Conservation (phyloP, 2,329 filamentous ascomycete species). For the Aquanectria penicillioides region DNA sequence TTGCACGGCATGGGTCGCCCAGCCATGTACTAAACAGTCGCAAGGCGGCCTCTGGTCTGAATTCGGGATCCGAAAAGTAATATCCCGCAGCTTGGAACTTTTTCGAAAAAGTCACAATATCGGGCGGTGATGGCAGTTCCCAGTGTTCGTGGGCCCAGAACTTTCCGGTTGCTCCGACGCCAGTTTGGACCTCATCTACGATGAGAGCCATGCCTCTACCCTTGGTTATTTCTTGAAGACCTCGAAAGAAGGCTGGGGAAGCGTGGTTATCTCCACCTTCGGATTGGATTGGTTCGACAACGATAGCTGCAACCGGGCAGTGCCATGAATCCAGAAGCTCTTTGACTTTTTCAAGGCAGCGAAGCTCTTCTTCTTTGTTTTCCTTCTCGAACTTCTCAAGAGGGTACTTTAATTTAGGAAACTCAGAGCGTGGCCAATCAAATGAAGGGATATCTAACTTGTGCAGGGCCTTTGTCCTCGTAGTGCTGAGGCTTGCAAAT, state of each 20-base stretch:
- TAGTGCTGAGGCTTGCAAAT: slow-evolving; percentile 87
- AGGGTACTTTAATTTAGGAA: slow-evolving; percentile 86
- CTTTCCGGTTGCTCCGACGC: slow-evolving; percentile 88
- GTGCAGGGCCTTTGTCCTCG: slow-evolving; percentile 90
- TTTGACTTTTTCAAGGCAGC: slow-evolving; percentile 79
- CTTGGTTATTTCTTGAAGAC: slow-evolving; percentile 76
- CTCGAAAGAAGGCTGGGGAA: slow-evolving; percentile 80
- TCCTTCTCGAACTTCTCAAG: slow-evolving; percentile 81
- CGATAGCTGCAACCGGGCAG: slow-evolving; percentile 76
- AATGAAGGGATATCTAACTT: slow-evolving; percentile 95
- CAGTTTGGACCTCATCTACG: slow-evolving; percentile 89
- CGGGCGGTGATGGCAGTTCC: slow-evolving; percentile 79
- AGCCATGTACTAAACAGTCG: slow-evolving; percentile 98
- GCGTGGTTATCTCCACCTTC: slow-evolving; percentile 89
- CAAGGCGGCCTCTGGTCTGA: slow-evolving; percentile 90
- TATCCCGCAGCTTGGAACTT: slow-evolving; percentile 48
- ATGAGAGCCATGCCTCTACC: slow-evolving; percentile 78
- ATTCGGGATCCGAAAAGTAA: slow-evolving; percentile 61
- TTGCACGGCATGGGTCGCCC: slow-evolving; percentile 86
- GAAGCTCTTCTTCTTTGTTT: slow-evolving; percentile 78
- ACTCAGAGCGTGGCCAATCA: slow-evolving; percentile 90
- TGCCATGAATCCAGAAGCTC: slow-evolving; percentile 72
- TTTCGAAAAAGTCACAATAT: slow-evolving; percentile 95
- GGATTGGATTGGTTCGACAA: slow-evolving; percentile 84
- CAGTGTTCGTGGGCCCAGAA: slow-evolving; percentile 98